Conservation (phyloP, 352 stramenopile species). For the Globisporangium yorkense region DNA sequence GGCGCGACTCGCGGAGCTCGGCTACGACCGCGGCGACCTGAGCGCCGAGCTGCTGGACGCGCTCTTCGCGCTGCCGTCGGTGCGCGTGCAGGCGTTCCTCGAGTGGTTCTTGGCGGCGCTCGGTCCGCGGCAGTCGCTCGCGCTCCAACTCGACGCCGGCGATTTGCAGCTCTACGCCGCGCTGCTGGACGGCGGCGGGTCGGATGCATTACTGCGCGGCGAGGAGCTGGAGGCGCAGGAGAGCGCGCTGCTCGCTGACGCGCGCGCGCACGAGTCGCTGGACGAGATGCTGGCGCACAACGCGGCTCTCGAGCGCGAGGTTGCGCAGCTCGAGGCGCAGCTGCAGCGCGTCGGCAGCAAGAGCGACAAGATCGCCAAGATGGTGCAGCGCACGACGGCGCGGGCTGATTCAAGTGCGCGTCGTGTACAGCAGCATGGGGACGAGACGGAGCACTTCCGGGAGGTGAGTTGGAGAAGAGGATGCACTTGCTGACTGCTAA, state of each 20-base stretch:
- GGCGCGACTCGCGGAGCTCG: conserved; percentile 28
- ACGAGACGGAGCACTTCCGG: conserved; percentile 14
- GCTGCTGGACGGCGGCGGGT: conserved; percentile 8
- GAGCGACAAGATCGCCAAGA: conserved; percentile 21
- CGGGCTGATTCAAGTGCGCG: conserved; percentile 8
- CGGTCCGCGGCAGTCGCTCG: conserved; percentile 23
- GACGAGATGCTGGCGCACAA: conserved; percentile 19
- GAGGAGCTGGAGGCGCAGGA: conserved; percentile 21
- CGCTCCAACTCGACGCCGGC: conserved; percentile 12
- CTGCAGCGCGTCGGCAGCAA: conserved; percentile 17
- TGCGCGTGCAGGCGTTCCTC: conserved; percentile 39
- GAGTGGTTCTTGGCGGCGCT: conserved; percentile 33
- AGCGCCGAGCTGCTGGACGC: conserved; percentile 25
- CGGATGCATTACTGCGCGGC: conserved; percentile 12
- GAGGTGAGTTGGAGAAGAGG: conserved; percentile 10
- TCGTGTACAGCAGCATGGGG: conserved; percentile 1
- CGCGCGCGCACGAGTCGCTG: conserved; percentile 18
- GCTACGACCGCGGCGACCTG: conserved; percentile 27
- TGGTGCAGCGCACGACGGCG: conserved; percentile 19
- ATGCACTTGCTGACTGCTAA: not conserved
- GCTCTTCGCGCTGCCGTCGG: conserved; percentile 32
- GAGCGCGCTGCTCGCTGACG: conserved; percentile 12
- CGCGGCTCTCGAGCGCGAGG: conserved; percentile 19
- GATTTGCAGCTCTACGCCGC: conserved; percentile 29
- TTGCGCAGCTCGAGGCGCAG: conserved; percentile 22